Base-by-base conservation (phyloP, 164 flowering plant genomes). In the Berberis vulgaris region DNA sequence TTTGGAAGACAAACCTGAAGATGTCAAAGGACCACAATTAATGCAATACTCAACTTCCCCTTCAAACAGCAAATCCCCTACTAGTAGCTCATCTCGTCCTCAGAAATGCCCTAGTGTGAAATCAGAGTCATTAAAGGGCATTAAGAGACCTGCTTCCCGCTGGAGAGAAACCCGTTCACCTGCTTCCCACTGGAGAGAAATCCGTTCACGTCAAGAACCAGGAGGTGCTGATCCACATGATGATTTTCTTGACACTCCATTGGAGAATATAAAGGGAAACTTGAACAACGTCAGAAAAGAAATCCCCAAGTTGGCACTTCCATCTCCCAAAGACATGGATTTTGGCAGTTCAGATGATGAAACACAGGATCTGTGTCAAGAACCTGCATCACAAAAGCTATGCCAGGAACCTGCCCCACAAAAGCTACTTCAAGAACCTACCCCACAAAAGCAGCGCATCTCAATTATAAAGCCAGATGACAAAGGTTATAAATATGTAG, bases 191-290 rank as follows among this genome's bases (percentile, higher is more conserved):
- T 94, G 98, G 98, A 86, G 89, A 75, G 88, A 77, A 6, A 90
- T 97, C 2, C 78, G 96, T 69, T 73, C 86, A 42, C 83, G 69
- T 64, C 82, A 82, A 69, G 71, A 71, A 71, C 80, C 67, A 47
- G 77, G 67, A 54, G 95, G 89, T 46, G 69, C 78, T 52, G 98
- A 90, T 73, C 95, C 87, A 26, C 98, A 94, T 73, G 97, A 88
- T 79, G 91, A 90, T 81, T 94, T 94, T 78, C 89, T 90, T 44
- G 79, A 90, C 68, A 94, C 98, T 39, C 97, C 98, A 41, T 50
- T 80, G 55, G 93, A 94, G 72, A 83, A 82, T 61, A 73, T 82
- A n/a, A 82, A 64, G 67, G 83, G 60, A 54, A 81, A 86, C 67
- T 52, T 82, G 64, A 79, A 68, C 58, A 88, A 77, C 62, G 76